Evolutionary conservation across 305 asterid species (phyloP).

Genomic region (Coffea humblotiana): DNA sequence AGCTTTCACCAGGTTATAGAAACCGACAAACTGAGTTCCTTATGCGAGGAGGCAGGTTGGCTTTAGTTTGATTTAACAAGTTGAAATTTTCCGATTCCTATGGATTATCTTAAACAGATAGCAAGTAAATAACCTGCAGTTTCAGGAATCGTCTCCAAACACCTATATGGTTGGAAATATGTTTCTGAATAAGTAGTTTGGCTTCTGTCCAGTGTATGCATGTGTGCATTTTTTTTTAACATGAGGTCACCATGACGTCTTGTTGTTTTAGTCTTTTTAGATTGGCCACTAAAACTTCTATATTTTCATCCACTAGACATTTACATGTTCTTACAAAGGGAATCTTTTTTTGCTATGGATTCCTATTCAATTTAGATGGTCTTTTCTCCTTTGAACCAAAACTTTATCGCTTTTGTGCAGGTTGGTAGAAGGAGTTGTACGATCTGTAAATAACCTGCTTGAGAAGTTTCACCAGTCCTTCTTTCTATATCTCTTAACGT

Average conservation of each 20-base stretch:
- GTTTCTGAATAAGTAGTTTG: background rate
- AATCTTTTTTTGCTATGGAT: background rate
- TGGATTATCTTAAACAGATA: background rate
- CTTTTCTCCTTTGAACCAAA: background rate
- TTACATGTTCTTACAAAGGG: background rate
- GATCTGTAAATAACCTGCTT: slow-evolving; percentile 89
- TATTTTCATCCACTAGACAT: background rate
- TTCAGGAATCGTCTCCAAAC: background rate
- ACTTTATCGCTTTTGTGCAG: slow-evolving; percentile 40
- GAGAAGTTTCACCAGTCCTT: slow-evolving; percentile 98
- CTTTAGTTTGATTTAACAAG: background rate
- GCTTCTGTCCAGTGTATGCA: background rate
- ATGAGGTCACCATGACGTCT: background rate
- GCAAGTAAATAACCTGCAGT: background rate
- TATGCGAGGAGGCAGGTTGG: slow-evolving; percentile 78
- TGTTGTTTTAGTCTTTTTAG: background rate
- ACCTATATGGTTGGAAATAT: background rate
- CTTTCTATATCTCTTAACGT: slow-evolving; percentile 82
- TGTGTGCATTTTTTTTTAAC: background rate
- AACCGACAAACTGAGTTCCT: slow-evolving; percentile 51
- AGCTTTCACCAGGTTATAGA: slow-evolving; percentile 47
- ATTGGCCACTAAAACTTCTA: background rate
- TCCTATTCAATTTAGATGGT: background rate
- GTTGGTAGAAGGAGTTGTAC: slow-evolving; percentile 82
- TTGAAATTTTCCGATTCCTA: background rate